These are phyloP conservation scores for Boletus bicolor DNA, from an alignment of 768 basidiomycete genomes.

Conservation along the genomic window DNA sequence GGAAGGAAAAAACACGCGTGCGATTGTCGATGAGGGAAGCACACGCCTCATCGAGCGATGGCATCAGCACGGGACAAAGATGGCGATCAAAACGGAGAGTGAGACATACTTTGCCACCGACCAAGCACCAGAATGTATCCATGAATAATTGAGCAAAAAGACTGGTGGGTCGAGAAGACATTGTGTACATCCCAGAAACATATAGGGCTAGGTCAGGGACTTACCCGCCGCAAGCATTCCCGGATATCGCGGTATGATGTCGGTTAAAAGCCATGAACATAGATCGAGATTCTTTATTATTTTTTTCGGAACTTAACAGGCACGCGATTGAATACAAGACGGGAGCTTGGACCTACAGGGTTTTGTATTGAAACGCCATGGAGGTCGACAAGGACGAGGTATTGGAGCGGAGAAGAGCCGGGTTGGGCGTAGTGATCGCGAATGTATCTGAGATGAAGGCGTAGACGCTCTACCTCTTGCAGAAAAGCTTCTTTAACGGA, in stretches of 20 bases:
- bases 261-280: constrained; percentile 60
- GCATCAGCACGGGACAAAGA: constrained; percentile 2
- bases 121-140: constrained; percentile 71
- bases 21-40: constrained; percentile 56
- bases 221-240: constrained; percentile 73
- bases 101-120: constrained; percentile 55
- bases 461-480: constrained; percentile 53
- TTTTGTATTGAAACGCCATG: constrained; percentile 51
- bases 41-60: constrained; percentile 44
- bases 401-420: constrained; percentile 53
- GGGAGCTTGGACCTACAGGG: constrained; percentile 42
- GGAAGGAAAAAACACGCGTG: constrained; percentile 66
- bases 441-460: constrained; percentile 51
- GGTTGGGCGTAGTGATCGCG: constrained; percentile 34
- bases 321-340: constrained; percentile 4
- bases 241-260: constrained; percentile 68
- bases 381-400: constrained; percentile 65
- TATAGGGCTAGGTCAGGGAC: constrained; percentile 6
- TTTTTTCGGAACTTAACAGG: constrained; percentile 6
- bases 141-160: constrained; percentile 71
- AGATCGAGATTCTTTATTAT: constrained; percentile 53
- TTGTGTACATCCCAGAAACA: not conserved
- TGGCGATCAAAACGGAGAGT: constrained; percentile 7
- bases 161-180: constrained; percentile 37
- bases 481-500: constrained; percentile 43